Conservation (phyloP, 306 rosid species). For the Lathyrus tuberosus region DNA sequence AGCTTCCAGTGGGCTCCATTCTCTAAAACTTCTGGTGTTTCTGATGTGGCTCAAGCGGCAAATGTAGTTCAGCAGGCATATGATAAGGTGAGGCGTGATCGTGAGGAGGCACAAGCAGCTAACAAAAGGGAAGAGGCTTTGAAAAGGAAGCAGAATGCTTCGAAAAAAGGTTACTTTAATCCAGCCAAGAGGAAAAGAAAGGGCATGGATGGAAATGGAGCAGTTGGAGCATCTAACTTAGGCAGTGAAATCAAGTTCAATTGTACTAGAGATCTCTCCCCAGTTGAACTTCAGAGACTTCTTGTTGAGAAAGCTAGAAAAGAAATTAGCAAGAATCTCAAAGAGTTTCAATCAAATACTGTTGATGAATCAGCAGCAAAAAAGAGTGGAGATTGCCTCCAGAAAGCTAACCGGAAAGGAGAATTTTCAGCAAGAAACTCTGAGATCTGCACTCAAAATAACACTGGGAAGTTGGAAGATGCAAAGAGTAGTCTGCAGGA, state of each 20-base stretch:
- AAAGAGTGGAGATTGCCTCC: constrained; percentile 35
- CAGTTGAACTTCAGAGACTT: constrained; percentile 48
- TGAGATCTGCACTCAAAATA: constrained; percentile 39
- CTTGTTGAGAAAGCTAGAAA: constrained; percentile 65
- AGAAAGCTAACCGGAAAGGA: constrained; percentile 30
- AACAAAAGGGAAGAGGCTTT: constrained; percentile 56
- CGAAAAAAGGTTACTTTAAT: constrained; percentile 58
- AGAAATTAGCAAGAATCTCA: constrained; percentile 60
- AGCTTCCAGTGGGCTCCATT: constrained; percentile 82
- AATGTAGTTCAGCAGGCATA: constrained; percentile 87
- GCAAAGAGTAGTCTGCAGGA: constrained; percentile 7
- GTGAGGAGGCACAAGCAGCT: constrained; percentile 91
- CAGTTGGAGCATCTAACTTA: constrained; percentile 40
- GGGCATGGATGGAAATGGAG: constrained; percentile 53
- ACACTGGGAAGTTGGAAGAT: constrained; percentile 32
- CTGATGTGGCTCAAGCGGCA: constrained; percentile 85
- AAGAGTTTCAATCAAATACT: constrained; percentile 47
- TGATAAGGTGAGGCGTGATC: constrained; percentile 88
- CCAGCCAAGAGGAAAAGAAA: constrained; percentile 72
- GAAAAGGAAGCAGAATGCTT: constrained; percentile 55
- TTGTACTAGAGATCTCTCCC: constrained; percentile 36
- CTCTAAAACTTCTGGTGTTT: constrained; percentile 65
- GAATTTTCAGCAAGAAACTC: constrained; percentile 25
- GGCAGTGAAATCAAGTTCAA: constrained; percentile 33
- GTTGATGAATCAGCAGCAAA: constrained; percentile 33